Evolutionary conservation across 2,329 filamentous ascomycete genomes (phyloP), one percentile per base, ranked within the genome.

Genomic region (Rhinocladiella similis): DNA sequence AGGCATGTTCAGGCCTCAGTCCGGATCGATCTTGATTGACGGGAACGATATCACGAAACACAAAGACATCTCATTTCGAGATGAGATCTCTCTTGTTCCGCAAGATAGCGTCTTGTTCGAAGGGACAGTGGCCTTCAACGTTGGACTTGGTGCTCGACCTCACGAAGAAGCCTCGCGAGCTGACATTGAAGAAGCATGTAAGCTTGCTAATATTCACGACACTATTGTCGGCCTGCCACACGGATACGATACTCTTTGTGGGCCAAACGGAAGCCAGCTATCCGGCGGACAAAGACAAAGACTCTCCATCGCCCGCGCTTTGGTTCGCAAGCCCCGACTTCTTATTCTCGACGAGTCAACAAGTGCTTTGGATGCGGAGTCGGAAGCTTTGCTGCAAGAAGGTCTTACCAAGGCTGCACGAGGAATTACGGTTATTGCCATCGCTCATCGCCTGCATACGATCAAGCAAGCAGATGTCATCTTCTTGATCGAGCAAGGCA

Each of bases 51-150:
- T 97, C 66, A 87, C 84, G 57, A 61, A 55, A 5, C 81, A 79
- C 9, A 35, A 39, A 13, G 78, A 96, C 91, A 14, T 50, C 66
- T n/a, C 91, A 51, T 96, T 96, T 25, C 48, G 54, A 14, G 85
- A 82, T 16, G 83, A 86, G 70, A 83, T 97, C 61, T 88, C 92
- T 0, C 85, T 97, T 10, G 94, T 97, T 13, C 91, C 88, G 33
- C 94, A 97, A 69, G 93, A 97, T 69, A 92, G 92, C 0, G 96
- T 91, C 0, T 77, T 97, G 0, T 97, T 96, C 73, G 90, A 95
- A 70, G 93, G 93, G 42, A 91, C 88, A 0, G 90, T 97, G 66
- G 83, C 81, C 61, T 92, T 97, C 41, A 97, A 97, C 69, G 90
- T 97, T 61, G 74, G 95, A 4, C 82, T 97, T 1, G 91, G 91